A percentile compares a stretch with the other conserved stretches of the same genome.
These are phyloP conservation scores for Boletus huronensis DNA, from an alignment of 768 basidiomycete genomes.

Conservation along the genomic window DNA sequence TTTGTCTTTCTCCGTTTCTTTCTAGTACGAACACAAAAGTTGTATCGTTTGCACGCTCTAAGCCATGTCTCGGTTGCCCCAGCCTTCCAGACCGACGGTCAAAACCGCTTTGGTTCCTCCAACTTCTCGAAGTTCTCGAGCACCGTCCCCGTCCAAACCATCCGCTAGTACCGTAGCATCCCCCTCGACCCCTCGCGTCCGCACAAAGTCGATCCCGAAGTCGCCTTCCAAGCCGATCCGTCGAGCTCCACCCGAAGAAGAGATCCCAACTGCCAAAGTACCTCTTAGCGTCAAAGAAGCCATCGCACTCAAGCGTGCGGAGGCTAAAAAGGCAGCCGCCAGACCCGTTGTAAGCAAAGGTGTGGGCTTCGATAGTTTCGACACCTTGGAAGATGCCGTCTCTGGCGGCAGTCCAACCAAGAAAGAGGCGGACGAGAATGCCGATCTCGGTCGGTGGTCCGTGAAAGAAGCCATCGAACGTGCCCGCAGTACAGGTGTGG, in stretches of 20 bases:
- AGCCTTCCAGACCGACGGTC: slow-evolving; percentile 31
- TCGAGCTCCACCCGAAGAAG: slow-evolving; percentile 21
- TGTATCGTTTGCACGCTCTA: not conserved
- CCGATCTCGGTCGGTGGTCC: slow-evolving; percentile 57
- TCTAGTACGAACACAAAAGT: slow-evolving; percentile 6
- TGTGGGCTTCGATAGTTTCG: slow-evolving; percentile 35
- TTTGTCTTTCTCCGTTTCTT: not conserved
- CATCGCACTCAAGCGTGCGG: slow-evolving; percentile 75
- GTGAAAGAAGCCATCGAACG: slow-evolving; percentile 75
- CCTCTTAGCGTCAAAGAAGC: slow-evolving; percentile 65
- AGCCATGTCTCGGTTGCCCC: slow-evolving; percentile 42
- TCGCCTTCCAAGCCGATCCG: slow-evolving; percentile 32
- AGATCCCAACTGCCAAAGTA: slow-evolving; percentile 29
- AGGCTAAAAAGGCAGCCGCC: slow-evolving; percentile 58
- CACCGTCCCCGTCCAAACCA: slow-evolving; percentile 30
- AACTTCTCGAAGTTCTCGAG: slow-evolving; percentile 29
- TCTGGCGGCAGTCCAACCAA: slow-evolving; percentile 28
- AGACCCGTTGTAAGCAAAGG: slow-evolving; percentile 26
- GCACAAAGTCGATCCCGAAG: slow-evolving; percentile 38
- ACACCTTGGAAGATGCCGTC: slow-evolving; percentile 47
- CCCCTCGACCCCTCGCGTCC: slow-evolving; percentile 30
- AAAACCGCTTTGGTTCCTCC: slow-evolving; percentile 28
- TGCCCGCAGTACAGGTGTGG: slow-evolving; percentile 71
- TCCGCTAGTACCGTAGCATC: slow-evolving; percentile 23
- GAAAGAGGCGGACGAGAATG: slow-evolving; percentile 45